Conservation (phyloP, 73 alveolate species). For the Uronychia setigera region DNA sequence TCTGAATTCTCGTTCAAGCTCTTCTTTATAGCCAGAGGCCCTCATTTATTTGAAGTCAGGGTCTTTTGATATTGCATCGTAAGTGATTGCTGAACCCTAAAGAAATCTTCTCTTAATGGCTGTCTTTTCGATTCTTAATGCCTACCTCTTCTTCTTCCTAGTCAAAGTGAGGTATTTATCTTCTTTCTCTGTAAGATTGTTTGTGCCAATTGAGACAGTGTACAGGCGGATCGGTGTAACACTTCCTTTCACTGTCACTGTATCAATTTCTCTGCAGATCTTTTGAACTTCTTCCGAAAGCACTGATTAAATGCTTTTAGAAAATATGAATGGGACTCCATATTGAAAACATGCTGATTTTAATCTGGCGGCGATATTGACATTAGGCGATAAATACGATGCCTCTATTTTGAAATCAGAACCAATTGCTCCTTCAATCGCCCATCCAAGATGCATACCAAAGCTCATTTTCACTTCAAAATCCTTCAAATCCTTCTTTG, state of each 20-base stretch:
- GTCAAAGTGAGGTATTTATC: constrained; percentile 10
- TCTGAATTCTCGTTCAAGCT: constrained; percentile 12
- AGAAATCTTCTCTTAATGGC: not conserved
- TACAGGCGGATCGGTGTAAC: constrained; percentile 79
- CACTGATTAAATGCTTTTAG: not conserved
- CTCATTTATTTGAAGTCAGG: constrained; percentile 35
- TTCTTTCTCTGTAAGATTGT: constrained; percentile 28
- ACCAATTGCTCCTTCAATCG: constrained; percentile 84
- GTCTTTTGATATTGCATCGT: constrained; percentile 20
- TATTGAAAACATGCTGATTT: constrained; percentile 38
- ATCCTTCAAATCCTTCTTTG: constrained; percentile 80
- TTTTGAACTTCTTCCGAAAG: constrained; percentile 75
- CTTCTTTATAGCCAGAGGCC: constrained; percentile 9
- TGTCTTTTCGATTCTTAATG: constrained; percentile 25
- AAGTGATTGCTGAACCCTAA: constrained; percentile 7
- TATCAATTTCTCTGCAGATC: constrained; percentile 76
- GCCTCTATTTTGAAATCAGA: constrained; percentile 79
- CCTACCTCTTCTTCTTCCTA: constrained; percentile 2
- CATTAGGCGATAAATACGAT: constrained; percentile 67
- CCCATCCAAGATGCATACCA: constrained; percentile 89
- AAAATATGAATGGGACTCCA: not conserved
- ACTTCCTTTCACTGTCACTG: constrained; percentile 90
- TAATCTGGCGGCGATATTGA: constrained; percentile 61
- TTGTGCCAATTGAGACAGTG: constrained; percentile 78
- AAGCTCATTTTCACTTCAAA: constrained; percentile 71